These are phyloP conservation scores for Kwoniella botswanensis DNA, from an alignment of 768 basidiomycete genomes.

Conservation along the genomic window DNA sequence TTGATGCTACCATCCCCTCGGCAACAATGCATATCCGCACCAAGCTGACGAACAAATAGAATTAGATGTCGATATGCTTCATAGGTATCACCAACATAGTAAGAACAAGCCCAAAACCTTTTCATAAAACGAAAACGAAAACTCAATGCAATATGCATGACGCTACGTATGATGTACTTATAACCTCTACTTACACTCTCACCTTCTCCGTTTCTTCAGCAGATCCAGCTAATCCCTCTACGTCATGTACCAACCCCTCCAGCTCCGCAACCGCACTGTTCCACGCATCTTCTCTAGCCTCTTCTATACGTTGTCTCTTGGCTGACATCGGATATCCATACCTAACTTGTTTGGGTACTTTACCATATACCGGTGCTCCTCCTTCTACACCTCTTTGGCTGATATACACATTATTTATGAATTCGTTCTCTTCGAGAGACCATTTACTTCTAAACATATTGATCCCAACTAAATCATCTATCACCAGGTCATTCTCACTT, in stretches of 20 bases:
- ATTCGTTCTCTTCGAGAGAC: slow-evolving; percentile 24
- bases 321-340: slow-evolving; percentile 39
- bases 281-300: slow-evolving; percentile 27
- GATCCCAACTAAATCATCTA: slow-evolving; percentile 21
- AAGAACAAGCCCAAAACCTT: too few species aligned
- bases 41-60: too few species aligned
- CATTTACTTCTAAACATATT: slow-evolving; percentile 26
- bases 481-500: background rate
- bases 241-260: slow-evolving; percentile 19
- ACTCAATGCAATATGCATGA: background rate
- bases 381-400: slow-evolving; percentile 18
- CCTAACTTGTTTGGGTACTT: slow-evolving; percentile 38
- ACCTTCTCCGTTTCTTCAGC: background rate
- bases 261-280: slow-evolving; percentile 14
- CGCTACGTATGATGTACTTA: background rate
- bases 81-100: too few species aligned
- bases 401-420: slow-evolving; percentile 19
- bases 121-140: background rate
- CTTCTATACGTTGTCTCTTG: slow-evolving; percentile 22
- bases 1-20: too few species aligned
- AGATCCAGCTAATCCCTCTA: slow-evolving; percentile 5
- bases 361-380: slow-evolving; percentile 38
- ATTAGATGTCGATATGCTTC: too few species aligned
- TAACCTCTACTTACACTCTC: background rate
- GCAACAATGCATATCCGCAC: too few species aligned